Percentiles rank a stretch among this genome's conserved stretches.
phyloP scores from a whole-genome alignment of 163 green algal genomes.

The Volvox carteri region DNA sequence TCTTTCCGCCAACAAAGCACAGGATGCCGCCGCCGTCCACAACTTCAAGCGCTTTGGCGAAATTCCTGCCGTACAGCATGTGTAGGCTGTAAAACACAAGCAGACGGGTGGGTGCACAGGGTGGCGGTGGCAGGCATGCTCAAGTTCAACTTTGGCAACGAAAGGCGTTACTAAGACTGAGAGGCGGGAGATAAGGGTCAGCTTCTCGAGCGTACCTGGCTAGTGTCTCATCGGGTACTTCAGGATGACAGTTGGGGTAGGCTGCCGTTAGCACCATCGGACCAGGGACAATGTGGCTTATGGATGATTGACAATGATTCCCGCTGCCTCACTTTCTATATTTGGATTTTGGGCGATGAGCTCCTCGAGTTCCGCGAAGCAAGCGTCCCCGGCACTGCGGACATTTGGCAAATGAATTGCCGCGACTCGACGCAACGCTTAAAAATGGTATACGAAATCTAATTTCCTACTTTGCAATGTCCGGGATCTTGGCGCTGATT shows the following conservation, averaged over 20 bases:
- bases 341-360: not conserved
- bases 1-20: constrained; percentile 76
- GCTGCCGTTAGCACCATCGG: not conserved
- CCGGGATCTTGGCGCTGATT: too few species aligned
- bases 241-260: not conserved
- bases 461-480: too few species aligned
- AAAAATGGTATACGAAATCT: too few species aligned
- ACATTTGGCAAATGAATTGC: too few species aligned
- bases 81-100: constrained; percentile 69
- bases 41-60: constrained; percentile 82
- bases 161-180: not conserved
- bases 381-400: constrained; percentile 26
- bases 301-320: not conserved
- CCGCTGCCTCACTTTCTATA: constrained; percentile 1
- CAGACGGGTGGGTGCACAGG: not conserved
- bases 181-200: not conserved
- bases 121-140: too few species aligned
- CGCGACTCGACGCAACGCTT: too few species aligned
- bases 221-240: constrained; percentile 42
- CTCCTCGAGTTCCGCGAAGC: constrained; percentile 36
- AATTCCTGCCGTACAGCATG: constrained; percentile 84
- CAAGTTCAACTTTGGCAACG: too few species aligned
- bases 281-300: not conserved
- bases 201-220: not conserved
- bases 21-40: constrained; percentile 81